Evolutionary conservation across 176 grass and related monocot genomes (phyloP).

Genomic region (Pharus latifolius): DNA sequence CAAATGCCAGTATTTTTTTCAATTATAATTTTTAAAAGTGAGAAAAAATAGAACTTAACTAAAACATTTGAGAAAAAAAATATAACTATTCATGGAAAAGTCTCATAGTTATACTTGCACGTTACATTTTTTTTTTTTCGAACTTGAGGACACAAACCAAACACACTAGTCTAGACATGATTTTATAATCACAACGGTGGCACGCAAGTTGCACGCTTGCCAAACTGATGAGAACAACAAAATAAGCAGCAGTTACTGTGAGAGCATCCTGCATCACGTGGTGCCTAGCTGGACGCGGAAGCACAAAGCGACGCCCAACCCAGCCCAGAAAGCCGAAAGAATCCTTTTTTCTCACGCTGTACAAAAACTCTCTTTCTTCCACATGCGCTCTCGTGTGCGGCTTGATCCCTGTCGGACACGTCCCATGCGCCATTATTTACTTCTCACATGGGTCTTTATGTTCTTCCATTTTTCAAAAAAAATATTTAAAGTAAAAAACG

Average conservation of each 20-base stretch:
- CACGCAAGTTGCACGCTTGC: slow-evolving; percentile 8
- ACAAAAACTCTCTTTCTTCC: not conserved
- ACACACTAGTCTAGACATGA: not conserved
- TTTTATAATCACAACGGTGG: not conserved
- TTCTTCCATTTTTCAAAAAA: too few relatives aligned
- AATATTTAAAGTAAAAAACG: too few relatives aligned
- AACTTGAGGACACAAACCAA: too few relatives aligned
- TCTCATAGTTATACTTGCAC: too few relatives aligned
- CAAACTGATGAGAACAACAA: not conserved
- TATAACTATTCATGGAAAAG: too few relatives aligned
- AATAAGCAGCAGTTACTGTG: too few relatives aligned
- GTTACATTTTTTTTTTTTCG: too few relatives aligned
- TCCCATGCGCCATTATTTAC: slow-evolving; percentile 26
- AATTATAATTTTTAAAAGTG: too few relatives aligned
- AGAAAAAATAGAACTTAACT: too few relatives aligned
- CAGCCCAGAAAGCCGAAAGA: slow-evolving; percentile 13
- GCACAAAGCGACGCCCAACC: not conserved
- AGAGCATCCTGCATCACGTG: slow-evolving; percentile 8
- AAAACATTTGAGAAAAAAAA: too few relatives aligned
- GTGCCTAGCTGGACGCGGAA: slow-evolving; percentile 9
- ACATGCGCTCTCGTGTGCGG: slow-evolving; percentile 44
- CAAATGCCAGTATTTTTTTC: too few relatives aligned
- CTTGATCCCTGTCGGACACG: slow-evolving; percentile 42
- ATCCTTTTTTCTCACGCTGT: not conserved
- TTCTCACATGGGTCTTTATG: slow-evolving; percentile 23